phyloP scores from a whole-genome alignment of 768 basidiomycete genomes.

The Termitomyces sp. region DNA sequence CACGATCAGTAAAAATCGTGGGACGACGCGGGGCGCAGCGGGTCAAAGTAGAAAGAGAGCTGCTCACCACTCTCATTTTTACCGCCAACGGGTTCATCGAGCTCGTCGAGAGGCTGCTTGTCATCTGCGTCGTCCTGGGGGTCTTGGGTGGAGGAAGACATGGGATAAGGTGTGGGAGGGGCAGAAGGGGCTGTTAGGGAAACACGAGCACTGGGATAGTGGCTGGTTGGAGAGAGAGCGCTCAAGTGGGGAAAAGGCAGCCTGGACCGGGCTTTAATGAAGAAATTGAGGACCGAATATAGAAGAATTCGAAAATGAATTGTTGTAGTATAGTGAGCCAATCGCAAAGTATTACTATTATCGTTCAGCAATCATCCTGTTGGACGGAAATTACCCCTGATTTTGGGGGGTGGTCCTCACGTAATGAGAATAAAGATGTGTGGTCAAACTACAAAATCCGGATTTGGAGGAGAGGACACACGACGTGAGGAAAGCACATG shows the following conservation, averaged over 20 bases:
- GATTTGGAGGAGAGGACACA: constrained; percentile 27
- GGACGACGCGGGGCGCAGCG: background rate
- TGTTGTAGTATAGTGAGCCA: constrained; percentile 47
- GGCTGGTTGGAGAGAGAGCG: constrained; percentile 37
- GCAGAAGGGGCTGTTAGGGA: constrained; percentile 21
- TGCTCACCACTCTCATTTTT: constrained; percentile 37
- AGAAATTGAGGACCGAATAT: constrained; percentile 67
- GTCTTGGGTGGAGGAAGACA: constrained; percentile 59
- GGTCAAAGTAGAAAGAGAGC: constrained; percentile 6
- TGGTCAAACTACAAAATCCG: constrained; percentile 24
- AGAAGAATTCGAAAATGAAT: constrained; percentile 58
- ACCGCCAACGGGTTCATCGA: constrained; percentile 39
- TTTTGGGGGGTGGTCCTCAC: constrained; percentile 54
- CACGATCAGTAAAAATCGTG: constrained; percentile 16
- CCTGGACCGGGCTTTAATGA: constrained; percentile 69
- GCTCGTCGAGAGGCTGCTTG: constrained; percentile 55
- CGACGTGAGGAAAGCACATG: constrained; percentile 24
- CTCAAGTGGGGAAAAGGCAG: constrained; percentile 56
- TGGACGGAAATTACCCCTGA: constrained; percentile 39
- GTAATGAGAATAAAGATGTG: constrained; percentile 33
- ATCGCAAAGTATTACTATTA: constrained; percentile 23
- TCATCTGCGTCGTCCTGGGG: constrained; percentile 50
- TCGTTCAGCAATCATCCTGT: constrained; percentile 5
- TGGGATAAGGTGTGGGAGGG: constrained; percentile 23
- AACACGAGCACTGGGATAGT: constrained; percentile 24